These are phyloP conservation scores for Candida suzukii DNA, from an alignment of 805 yeast genomes.

Conservation along the genomic window DNA sequence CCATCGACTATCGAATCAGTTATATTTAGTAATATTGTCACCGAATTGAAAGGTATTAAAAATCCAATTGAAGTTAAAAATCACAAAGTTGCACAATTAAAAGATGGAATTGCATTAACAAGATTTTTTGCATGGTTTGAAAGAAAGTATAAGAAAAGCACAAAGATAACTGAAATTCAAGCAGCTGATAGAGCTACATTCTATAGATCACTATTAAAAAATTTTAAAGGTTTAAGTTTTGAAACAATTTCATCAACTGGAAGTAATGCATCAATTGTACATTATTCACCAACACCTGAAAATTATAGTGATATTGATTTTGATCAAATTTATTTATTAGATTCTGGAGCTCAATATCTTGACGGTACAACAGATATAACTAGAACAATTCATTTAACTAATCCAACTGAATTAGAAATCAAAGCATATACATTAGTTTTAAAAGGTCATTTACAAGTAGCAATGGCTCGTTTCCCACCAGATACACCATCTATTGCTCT, in stretches of 20 bases:
- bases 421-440: slow-evolving; percentile 77
- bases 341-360: slow-evolving; percentile 85
- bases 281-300: slow-evolving; percentile 62
- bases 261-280: slow-evolving; percentile 67
- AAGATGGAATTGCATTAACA: slow-evolving; percentile 74
- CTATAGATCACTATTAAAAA: slow-evolving; percentile 32
- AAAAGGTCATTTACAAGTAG: slow-evolving; percentile 87
- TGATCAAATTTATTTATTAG: slow-evolving; percentile 64
- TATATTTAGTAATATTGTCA: slow-evolving; percentile 29
- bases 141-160: slow-evolving; percentile 37
- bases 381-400: slow-evolving; percentile 67
- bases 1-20: slow-evolving; percentile 15
- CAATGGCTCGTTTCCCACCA: slow-evolving; percentile 70
- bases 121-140: slow-evolving; percentile 83
- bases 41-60: slow-evolving; percentile 66
- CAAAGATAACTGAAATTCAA: slow-evolving; percentile 46
- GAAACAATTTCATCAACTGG: slow-evolving; percentile 76
- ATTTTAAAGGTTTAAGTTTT: slow-evolving; percentile 64
- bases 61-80: slow-evolving; percentile 67
- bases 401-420: slow-evolving; percentile 50
- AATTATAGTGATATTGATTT: slow-evolving; percentile 57
- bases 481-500: slow-evolving; percentile 69
- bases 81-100: slow-evolving; percentile 67
- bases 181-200: slow-evolving; percentile 48
- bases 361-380: slow-evolving; percentile 98